A percentile compares a stretch with the other conserved stretches of the same genome.
These are phyloP conservation scores for Helicocarpus griseus DNA, from an alignment of 2,329 filamentous ascomycete species.

Conservation along the genomic window DNA sequence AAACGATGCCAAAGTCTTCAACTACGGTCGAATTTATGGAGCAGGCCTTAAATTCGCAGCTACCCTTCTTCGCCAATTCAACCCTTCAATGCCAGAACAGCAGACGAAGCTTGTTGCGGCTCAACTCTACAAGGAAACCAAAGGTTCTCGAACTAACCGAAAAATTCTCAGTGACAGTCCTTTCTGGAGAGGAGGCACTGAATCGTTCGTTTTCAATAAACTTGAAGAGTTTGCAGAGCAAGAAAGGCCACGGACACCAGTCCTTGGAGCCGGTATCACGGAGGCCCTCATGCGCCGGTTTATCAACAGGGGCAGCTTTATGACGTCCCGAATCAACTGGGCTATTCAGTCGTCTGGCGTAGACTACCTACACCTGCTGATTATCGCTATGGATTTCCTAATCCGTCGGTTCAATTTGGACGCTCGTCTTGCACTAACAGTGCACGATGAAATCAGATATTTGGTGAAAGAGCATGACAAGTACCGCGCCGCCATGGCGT, in stretches of 20 bases:
- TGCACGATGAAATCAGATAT: slow-evolving; percentile 96
- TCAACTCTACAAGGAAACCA: slow-evolving; percentile 78
- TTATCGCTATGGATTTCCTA: slow-evolving; percentile 91
- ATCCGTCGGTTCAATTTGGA: slow-evolving; percentile 74
- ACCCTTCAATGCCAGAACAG: slow-evolving; percentile 68
- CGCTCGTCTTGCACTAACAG: slow-evolving; percentile 81
- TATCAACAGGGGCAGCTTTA: slow-evolving; percentile 80
- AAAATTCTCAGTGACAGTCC: slow-evolving; percentile 61
- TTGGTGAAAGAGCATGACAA: slow-evolving; percentile 76
- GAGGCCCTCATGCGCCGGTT: slow-evolving; percentile 85
- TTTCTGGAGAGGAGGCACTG: slow-evolving; percentile 94
- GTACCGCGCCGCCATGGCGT: slow-evolving; percentile 81
- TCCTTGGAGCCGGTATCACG: slow-evolving; percentile 89
- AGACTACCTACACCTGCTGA: slow-evolving; percentile 89
- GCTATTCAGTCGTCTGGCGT: slow-evolving; percentile 96
- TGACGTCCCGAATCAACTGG: slow-evolving; percentile 97
- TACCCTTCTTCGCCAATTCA: slow-evolving; percentile 86
- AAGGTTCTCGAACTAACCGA: slow-evolving; percentile 73
- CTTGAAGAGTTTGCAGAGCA: slow-evolving; percentile 97
- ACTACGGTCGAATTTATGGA: slow-evolving; percentile 98
- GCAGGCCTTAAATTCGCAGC: slow-evolving; percentile 89
- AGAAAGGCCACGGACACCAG: slow-evolving; percentile 78
- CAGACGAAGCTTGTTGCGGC: slow-evolving; percentile 68
- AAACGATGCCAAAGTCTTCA: slow-evolving; percentile 95
- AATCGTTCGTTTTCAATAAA: slow-evolving; percentile 97